Evolutionary conservation across 2,329 filamentous ascomycete genomes (phyloP), one percentile per base, ranked within the genome.

Genomic region (Cladophialophora psammophila): DNA sequence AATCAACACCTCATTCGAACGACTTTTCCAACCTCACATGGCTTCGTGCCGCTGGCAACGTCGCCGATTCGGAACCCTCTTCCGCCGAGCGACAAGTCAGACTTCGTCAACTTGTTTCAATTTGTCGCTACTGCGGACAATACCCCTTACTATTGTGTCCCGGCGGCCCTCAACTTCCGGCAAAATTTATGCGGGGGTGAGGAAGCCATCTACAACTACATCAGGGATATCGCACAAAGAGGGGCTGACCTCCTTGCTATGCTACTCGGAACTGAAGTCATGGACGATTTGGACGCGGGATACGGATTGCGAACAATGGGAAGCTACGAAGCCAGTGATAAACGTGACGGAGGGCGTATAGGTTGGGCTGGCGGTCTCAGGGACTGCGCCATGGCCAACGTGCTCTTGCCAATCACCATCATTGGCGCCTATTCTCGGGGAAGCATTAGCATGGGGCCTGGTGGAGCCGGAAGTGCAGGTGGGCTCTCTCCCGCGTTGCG

Each of bases 21-120:
- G 1, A 90, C 92, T 0, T 77, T 96, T 35, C 91, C 93, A 0
- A 97, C 93, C 0, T 93, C 90, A 45, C 91, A 94, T 76, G 91
- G 92, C 0, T 97, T 92, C 77, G 75, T 86, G 0, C 84, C 91
- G 0, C 58, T 12, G 4, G 36, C 59, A 12, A 36, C 35, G 12
- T 60, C 56, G 4, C 50, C 56, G 8, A 65, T 69, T 12, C 56
- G 65, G 26, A 65, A 68, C 31, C 63, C 67, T 31, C 67, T 72
- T 1, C 68, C 66, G 59, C 34, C 55, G 50, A 64, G 70, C 5
- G 56, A 73, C 3, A 89, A 90, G 73, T 84, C 85, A 8, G 75
- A 78, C 0, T 97, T 91, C 70, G 85, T 92, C 15, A 80, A 77
- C 12, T 88, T 89, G 52, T 97, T 97, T 74, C 87, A 93, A 73